Conservation (phyloP, 78 protist species). For the Polysphondylium violaceum region DNA sequence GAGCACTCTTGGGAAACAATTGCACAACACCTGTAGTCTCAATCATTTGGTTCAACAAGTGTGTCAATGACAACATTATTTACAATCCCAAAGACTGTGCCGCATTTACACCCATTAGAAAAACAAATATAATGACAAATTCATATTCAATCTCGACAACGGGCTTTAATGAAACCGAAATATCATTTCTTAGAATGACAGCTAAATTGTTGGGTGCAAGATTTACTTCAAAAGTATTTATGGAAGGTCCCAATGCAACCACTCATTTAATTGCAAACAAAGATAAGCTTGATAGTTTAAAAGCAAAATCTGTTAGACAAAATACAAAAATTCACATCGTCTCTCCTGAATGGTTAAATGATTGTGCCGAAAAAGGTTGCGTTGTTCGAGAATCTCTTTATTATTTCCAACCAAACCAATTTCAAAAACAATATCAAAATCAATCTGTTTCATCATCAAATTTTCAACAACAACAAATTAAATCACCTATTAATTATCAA, state of each 20-base stretch:
- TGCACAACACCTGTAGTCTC: constrained; percentile 13
- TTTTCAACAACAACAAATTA: too few species aligned
- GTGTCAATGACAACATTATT: background rate
- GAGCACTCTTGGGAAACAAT: background rate
- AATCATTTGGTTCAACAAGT: constrained; percentile 13
- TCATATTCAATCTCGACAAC: background rate
- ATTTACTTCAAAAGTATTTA: background rate
- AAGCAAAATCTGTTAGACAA: background rate
- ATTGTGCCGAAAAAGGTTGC: background rate
- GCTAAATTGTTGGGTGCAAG: constrained; percentile 14
- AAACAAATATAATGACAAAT: background rate
- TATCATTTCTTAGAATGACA: background rate
- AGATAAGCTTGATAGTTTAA: background rate
- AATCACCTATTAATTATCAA: too few species aligned
- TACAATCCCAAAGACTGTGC: constrained; percentile 5
- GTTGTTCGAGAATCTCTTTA: background rate
- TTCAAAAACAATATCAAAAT: background rate
- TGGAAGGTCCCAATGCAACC: too few species aligned
- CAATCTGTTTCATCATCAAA: background rate
- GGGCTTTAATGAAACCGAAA: background rate
- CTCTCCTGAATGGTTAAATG: background rate
- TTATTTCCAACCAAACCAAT: background rate
- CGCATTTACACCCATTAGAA: constrained; percentile 6
- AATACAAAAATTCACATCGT: background rate
- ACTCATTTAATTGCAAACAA: constrained; percentile 9